Evolutionary conservation across 2,329 filamentous ascomycete genomes (phyloP).

Genomic region (Fusarium mexicanum): DNA sequence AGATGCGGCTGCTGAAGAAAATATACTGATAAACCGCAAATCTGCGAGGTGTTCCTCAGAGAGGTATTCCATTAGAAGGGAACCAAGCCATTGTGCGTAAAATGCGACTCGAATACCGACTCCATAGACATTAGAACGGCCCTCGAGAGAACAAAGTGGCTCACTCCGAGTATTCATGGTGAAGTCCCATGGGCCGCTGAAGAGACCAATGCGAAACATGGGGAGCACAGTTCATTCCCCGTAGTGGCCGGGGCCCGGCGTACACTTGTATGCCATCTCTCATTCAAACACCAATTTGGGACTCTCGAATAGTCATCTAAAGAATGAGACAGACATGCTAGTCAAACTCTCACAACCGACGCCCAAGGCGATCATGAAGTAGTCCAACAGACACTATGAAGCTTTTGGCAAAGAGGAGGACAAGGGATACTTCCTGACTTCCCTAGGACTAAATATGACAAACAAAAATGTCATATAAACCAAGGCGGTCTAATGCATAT

Average conservation of each 20-base stretch:
- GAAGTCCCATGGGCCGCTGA: background rate
- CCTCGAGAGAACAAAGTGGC: conserved; percentile 38
- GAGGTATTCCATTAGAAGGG: conserved; percentile 45
- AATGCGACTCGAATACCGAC: conserved; percentile 49
- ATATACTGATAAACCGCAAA: conserved; percentile 47
- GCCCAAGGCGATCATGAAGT: conserved; percentile 13
- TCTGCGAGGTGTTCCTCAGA: conserved; percentile 43
- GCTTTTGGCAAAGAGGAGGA: conserved; percentile 2
- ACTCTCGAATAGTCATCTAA: background rate
- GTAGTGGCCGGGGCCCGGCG: conserved; percentile 7
- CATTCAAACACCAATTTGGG: background rate
- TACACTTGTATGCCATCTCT: conserved; percentile 38
- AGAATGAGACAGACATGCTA: background rate
- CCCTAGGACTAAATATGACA: background rate
- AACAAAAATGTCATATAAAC: no score
- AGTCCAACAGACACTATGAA: conserved; percentile 10
- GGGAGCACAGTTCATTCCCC: background rate
- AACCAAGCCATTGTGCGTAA: conserved; percentile 51
- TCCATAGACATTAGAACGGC: conserved; percentile 48
- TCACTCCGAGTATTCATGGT: conserved; percentile 3
- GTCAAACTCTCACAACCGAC: conserved; percentile 10
- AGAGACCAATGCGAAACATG: background rate
- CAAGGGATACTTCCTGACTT: background rate
- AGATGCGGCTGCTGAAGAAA: conserved; percentile 43
- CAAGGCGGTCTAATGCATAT: no score